These are phyloP conservation scores for Apiosordaria backusii DNA, from an alignment of 495 filamentous ascomycete species.

Conservation along the genomic window DNA sequence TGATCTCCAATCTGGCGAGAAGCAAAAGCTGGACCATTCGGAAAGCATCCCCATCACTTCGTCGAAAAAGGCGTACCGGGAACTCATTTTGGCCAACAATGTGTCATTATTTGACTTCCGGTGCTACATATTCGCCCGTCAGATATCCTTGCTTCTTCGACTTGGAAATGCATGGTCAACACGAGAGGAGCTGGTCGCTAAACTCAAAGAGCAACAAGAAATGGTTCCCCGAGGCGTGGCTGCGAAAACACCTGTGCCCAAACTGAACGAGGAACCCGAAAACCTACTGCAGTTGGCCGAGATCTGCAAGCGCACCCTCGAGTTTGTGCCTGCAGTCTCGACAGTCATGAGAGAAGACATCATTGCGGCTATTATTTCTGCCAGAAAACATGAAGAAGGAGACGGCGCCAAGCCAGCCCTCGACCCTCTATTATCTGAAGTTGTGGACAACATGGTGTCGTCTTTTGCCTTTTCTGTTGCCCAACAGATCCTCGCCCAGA, in stretches of 20 bases:
- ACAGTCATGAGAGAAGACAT: slow-evolving; percentile 77
- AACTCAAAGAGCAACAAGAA: slow-evolving; percentile 56
- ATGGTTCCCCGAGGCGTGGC: slow-evolving; percentile 50
- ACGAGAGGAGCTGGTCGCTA: slow-evolving; percentile 53
- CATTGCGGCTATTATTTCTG: slow-evolving; percentile 40
- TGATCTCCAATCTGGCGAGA: slow-evolving; percentile 43
- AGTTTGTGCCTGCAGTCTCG: slow-evolving; percentile 75
- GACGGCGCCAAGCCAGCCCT: slow-evolving; percentile 7
- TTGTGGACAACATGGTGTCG: slow-evolving; percentile 77
- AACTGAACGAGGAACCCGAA: slow-evolving; percentile 59
- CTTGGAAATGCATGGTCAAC: slow-evolving; percentile 67
- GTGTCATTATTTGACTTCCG: slow-evolving; percentile 97
- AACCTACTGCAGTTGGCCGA: slow-evolving; percentile 74
- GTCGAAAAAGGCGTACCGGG: slow-evolving; percentile 77
- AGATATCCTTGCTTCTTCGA: slow-evolving; percentile 77
- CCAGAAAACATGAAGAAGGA: slow-evolving; percentile 25
- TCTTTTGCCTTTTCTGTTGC: slow-evolving; percentile 81
- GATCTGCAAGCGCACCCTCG: slow-evolving; percentile 70
- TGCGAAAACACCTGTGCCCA: slow-evolving; percentile 42
- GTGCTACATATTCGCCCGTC: slow-evolving; percentile 88
- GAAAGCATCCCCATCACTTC: slow-evolving; percentile 66
- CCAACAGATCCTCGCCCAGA: slow-evolving; percentile 74
- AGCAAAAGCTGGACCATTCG: slow-evolving; percentile 28
- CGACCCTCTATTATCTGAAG: slow-evolving; percentile 41
- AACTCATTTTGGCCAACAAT: slow-evolving; percentile 89